phyloP scores from a whole-genome alignment of 129 eudicot species.

The Flaveria brownii region DNA sequence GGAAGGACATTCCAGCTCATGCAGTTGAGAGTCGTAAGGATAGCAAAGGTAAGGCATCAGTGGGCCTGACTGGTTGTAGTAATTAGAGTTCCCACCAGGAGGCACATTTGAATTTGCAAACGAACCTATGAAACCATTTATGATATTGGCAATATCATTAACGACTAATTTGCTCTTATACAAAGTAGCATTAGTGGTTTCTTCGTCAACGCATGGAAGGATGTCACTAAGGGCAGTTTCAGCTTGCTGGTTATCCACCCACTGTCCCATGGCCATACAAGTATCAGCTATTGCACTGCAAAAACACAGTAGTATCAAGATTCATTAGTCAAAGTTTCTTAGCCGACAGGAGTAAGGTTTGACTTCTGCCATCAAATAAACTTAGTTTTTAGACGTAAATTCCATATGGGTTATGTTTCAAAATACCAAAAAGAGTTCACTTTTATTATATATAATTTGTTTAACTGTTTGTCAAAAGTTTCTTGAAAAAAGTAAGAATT shows the following conservation, averaged over 20 bases:
- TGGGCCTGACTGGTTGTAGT: slow-evolving; percentile 91
- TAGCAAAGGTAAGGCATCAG: slow-evolving; percentile 73
- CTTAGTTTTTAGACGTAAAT: background rate
- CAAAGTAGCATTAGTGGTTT: slow-evolving; percentile 75
- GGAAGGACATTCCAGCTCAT: slow-evolving; percentile 56
- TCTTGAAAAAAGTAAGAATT: background rate
- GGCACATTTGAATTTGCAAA: slow-evolving; percentile 66
- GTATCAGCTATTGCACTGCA: slow-evolving; percentile 82
- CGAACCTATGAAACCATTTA: slow-evolving; percentile 64
- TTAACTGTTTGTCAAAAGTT: background rate
- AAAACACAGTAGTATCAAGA: slow-evolving; percentile 13
- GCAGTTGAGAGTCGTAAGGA: slow-evolving; percentile 69
- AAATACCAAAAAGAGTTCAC: background rate
- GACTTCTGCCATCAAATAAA: too few species aligned
- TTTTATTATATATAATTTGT: background rate
- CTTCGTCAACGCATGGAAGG: slow-evolving; percentile 93
- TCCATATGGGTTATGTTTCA: background rate
- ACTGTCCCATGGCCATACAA: slow-evolving; percentile 92
- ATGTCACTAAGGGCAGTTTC: slow-evolving; percentile 95
- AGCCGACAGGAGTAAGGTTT: too few species aligned
- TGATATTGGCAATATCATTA: slow-evolving; percentile 50
- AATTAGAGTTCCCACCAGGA: slow-evolving; percentile 45
- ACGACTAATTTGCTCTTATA: slow-evolving; percentile 75
- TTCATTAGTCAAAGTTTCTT: background rate
- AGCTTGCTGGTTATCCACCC: slow-evolving; percentile 96